Percentiles rank a stretch among this genome's conserved stretches.
These are phyloP conservation scores for Fusarium falciforme DNA, from an alignment of 2,329 filamentous ascomycete species.

Conservation along the genomic window DNA sequence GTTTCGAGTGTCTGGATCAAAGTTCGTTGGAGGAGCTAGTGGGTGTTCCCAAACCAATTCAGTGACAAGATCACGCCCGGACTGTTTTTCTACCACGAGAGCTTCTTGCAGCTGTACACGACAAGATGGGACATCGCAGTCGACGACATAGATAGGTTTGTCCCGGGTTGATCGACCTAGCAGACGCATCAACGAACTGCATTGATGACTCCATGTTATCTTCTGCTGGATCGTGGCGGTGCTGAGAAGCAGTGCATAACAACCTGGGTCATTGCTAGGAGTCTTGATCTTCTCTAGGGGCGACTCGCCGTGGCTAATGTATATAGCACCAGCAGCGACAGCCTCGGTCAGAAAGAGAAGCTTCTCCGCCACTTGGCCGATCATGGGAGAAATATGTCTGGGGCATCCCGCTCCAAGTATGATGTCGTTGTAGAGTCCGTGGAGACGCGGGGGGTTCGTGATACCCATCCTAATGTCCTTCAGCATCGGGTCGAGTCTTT, in stretches of 20 bases:
- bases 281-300: background rate
- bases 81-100: background rate
- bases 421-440: too few relatives aligned
- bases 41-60: background rate
- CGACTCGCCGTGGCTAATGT: constrained; percentile 29
- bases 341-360: constrained; percentile 11
- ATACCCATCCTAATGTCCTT: too few relatives aligned
- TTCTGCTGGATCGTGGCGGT: background rate
- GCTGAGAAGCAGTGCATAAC: constrained; percentile 11
- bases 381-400: too few relatives aligned
- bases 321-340: constrained; percentile 6
- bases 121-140: constrained; percentile 22
- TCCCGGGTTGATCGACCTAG: background rate
- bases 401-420: too few relatives aligned
- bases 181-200: background rate
- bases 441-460: too few relatives aligned
- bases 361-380: constrained; percentile 20
- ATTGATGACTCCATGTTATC: constrained; percentile 1
- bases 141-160: constrained; percentile 27
- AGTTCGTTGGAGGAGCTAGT: background rate
- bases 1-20: background rate
- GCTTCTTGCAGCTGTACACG: background rate
- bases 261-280: background rate
- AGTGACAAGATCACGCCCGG: background rate
- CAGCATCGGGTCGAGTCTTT: too few relatives aligned